Base-by-base conservation (phyloP, 2,329 filamentous ascomycete genomes). In the Fonsecaea pugnacius region DNA sequence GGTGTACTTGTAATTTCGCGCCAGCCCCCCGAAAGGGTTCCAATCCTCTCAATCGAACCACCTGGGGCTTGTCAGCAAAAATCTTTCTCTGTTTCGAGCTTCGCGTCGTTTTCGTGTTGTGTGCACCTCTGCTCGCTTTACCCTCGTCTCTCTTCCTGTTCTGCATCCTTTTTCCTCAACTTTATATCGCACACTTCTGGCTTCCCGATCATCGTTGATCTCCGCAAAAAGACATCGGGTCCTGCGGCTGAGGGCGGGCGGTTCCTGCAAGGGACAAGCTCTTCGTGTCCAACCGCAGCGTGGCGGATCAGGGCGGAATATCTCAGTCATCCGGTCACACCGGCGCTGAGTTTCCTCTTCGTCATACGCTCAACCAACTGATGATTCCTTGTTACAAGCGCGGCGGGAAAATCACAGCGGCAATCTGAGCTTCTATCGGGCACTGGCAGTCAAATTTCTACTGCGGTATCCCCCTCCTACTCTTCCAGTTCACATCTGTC, bases 201-300 rank as follows among this genome's bases (percentile, higher is more conserved):
- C 16, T 14, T 14, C n/a, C 43, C 55, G 55, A 58, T 46, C 40
- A 58, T 40, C 43, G 43, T 40, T 50, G 14, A 48, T 57, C 58
- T 64, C 58, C 61, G 58, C 58, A 61, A 54, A 50, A 12, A 50
- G 27, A 36, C 52, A 58, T 32, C 27, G 57, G 40, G 52, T 36
- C 21, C 21, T 61, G 57, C 63, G 63, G 61, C 64, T 62, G 48
- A 50, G 57, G 36, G 54, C 64, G 64, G 66, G 58, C 60, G 61
- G 54, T 52, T 66, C 60, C 66, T 68, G 66, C 66, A 68, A 68
- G 66, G 66, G 18, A 68, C 66, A 30, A 24, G 40, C 33, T 51
- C 38, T 18, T 62, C 43, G 53, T 48, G 36, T 52, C 64, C 66
- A 64, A 66, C 58, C 64, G 53, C 27, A 36, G 36, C 38, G 33